Percentiles rank a stretch among this genome's conserved stretches.
phyloP scores from a whole-genome alignment of 306 rosid genomes.

The Rosa rugosa region DNA sequence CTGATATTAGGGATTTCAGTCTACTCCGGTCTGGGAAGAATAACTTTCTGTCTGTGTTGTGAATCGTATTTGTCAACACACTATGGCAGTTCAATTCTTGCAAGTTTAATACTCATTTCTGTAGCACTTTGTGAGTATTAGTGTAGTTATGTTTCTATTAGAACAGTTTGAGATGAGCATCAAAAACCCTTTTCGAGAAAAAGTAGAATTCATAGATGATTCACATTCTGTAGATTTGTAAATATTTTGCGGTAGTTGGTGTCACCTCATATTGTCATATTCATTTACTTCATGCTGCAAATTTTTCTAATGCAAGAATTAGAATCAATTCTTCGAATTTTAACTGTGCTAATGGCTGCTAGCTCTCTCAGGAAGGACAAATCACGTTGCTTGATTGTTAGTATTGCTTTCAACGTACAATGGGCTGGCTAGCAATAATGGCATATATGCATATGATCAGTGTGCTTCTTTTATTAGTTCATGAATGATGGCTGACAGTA shows the following conservation, averaged over 20 bases:
- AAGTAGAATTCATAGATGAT: neutral
- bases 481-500: conserved; percentile 6
- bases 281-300: neutral
- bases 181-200: neutral
- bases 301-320: neutral
- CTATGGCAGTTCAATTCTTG: neutral
- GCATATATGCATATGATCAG: neutral
- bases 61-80: neutral
- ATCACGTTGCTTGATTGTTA: neutral
- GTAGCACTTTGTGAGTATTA: neutral
- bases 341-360: conserved; percentile 4
- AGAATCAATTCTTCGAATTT: neutral
- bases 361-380: neutral
- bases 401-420: neutral
- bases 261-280: neutral
- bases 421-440: conserved; percentile 14
- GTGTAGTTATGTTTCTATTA: neutral
- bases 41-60: neutral
- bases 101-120: neutral
- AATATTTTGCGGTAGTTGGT: neutral
- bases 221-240: neutral
- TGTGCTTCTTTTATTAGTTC: neutral
- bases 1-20: neutral
- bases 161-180: neutral
- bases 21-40: neutral